Evolutionary conservation across 2,329 filamentous ascomycete genomes (phyloP).

Genomic region (Aspergillus sp.): DNA sequence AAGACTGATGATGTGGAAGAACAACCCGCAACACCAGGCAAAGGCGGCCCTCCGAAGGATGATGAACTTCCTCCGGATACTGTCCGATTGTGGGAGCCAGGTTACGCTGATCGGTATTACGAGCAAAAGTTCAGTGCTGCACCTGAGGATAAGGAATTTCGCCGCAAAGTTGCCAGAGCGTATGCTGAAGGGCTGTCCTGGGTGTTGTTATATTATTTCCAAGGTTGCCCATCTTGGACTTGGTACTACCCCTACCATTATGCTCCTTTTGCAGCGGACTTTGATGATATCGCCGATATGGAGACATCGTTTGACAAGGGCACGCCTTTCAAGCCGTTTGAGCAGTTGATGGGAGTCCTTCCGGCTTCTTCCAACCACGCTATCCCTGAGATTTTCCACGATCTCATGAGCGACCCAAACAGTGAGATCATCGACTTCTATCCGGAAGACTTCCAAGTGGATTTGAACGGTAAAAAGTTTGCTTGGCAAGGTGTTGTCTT

Average conservation of each 20-base stretch:
- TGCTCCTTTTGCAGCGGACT: slow-evolving; percentile 93
- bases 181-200: slow-evolving; percentile 93
- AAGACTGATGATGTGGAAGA: slow-evolving; percentile 65
- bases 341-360: slow-evolving; percentile 96
- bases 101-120: slow-evolving; percentile 93
- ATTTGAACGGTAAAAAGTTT: slow-evolving; percentile 96
- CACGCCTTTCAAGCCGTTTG: slow-evolving; percentile 79
- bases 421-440: slow-evolving; percentile 98
- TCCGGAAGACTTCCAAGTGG: slow-evolving; percentile 83
- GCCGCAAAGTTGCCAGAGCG: slow-evolving; percentile 76
- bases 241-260: slow-evolving; percentile 99
- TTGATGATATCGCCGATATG: slow-evolving; percentile 72
- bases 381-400: slow-evolving; percentile 78
- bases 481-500: slow-evolving; percentile 94
- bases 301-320: slow-evolving; percentile 76
- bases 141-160: slow-evolving; percentile 73
- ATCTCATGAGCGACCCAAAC: slow-evolving; percentile 77
- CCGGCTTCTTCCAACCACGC: slow-evolving; percentile 89
- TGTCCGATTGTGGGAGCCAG: slow-evolving; percentile 87
- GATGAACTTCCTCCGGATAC: slow-evolving; percentile 67
- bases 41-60: slow-evolving; percentile 44
- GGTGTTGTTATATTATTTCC: slow-evolving; percentile 96
- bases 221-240: slow-evolving; percentile 96
- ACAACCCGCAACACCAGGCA: slow-evolving; percentile 50
- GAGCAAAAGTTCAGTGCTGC: slow-evolving; percentile 89